Base-by-base conservation (phyloP, 1,139 yeast species). In the Sugiyamaella grinbergsii region DNA sequence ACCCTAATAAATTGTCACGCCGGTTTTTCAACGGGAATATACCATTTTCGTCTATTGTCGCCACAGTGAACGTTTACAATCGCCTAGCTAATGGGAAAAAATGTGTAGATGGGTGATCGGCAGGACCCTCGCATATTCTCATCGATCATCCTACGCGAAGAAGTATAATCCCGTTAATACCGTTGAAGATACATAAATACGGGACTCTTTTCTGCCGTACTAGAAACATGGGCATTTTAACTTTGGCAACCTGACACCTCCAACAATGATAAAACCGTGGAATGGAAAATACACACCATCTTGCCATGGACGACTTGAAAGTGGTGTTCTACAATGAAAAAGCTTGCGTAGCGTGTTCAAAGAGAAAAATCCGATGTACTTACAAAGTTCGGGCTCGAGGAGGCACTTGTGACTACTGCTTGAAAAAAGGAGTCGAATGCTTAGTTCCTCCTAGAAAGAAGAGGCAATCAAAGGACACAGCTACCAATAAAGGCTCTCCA, bases 361-460 rank as follows among this genome's bases (percentile, higher is more conserved):
- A 36, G 26, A 18, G 39, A 20, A 36, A 36, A 19, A 36, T 36
- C 8, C 8, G 23, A 20, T 36, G 39, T 20, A 19, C 39, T 36
- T 36, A 36, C 11, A 20, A 19, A 36, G 6, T 36, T 18, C 23
- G 19, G 4, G 16, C 24, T 20, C 26, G 19, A 6, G 39, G 26
- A 5, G 15, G 13, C 4, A 36, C 39, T 7, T 36, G 39, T 11
- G 39, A 36, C 26, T 36, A 36, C 15, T 36, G 39, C 19, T 4
- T 36, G 39, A 36, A 36, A n/a, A 36, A 36, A 19, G 39, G 39
- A 5, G 26, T 36, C 5, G 26, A 18, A 11, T 36, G 39, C 13
- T n/a, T 36, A 13, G 39, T 36, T 19, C 39, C 39, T 11, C 39
- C 39, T 8, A 18, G 39, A 36, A 36, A 36, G 39, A 36, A 36